These are phyloP conservation scores for Albifimbria verrucaria DNA, from an alignment of 2,329 filamentous ascomycete species.

Conservation along the genomic window DNA sequence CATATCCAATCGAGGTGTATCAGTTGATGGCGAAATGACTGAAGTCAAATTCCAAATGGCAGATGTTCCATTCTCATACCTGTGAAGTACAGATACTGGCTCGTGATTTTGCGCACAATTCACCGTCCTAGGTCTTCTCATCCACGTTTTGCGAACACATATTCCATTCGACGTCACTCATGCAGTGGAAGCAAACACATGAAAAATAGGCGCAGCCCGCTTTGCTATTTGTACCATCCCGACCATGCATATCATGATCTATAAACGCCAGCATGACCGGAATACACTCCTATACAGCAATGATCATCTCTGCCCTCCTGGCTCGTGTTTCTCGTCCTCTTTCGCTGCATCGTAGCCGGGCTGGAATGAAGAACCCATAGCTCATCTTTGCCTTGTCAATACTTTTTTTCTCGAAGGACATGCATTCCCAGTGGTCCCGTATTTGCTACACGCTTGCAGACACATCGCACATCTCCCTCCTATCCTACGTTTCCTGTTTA, in stretches of 20 bases:
- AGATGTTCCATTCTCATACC: no score
- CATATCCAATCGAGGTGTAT: no score
- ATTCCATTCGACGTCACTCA: no score
- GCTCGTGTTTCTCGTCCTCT: background rate
- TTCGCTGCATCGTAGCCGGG: background rate
- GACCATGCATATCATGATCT: slow-evolving; percentile 12
- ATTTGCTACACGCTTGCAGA: background rate
- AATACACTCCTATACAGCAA: background rate
- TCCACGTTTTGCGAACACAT: no score
- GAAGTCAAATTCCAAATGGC: no score
- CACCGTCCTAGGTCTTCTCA: no score
- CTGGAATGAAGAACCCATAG: background rate
- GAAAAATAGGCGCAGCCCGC: background rate
- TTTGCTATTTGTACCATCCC: slow-evolving; percentile 1
- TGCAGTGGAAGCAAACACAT: no score
- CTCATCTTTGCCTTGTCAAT: no score
- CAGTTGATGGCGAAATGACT: no score
- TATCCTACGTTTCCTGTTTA: slow-evolving; percentile 14
- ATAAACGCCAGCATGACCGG: slow-evolving; percentile 14
- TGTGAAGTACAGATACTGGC: no score
- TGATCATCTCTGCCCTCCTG: background rate
- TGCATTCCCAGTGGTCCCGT: no score
- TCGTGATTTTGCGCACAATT: no score
- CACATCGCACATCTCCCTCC: background rate
- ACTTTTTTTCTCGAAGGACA: slow-evolving; percentile 5